phyloP scores from a whole-genome alignment of 805 yeast genomes.

The Nakazawaea sp. region DNA sequence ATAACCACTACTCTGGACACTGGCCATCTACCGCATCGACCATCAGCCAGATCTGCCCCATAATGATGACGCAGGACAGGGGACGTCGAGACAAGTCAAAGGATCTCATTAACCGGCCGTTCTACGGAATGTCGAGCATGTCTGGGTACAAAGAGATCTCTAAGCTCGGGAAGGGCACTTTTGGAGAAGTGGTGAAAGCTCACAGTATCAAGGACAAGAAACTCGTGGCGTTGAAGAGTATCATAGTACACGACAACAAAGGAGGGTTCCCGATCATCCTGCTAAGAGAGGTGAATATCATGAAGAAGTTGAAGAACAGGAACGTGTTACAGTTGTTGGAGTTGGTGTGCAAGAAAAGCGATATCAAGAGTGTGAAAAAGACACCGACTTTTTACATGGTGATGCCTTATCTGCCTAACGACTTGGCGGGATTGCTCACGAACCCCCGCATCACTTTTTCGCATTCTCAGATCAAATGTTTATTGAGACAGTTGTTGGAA shows the following conservation, averaged over 20 bases:
- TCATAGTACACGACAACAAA: conserved; percentile 69
- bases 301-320: conserved; percentile 60
- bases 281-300: conserved; percentile 79
- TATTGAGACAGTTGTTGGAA: conserved; percentile 67
- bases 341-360: conserved; percentile 52
- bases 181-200: conserved; percentile 60
- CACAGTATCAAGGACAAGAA: conserved; percentile 42
- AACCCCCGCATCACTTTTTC: conserved; percentile 61
- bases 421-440: conserved; percentile 81
- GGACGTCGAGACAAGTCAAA: not conserved
- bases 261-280: conserved; percentile 94
- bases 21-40: too few species aligned
- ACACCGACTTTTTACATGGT: conserved; percentile 66
- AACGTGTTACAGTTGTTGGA: conserved; percentile 76
- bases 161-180: conserved; percentile 77
- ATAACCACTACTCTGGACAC: too few species aligned
- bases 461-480: conserved; percentile 71
- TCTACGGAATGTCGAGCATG: conserved; percentile 23
- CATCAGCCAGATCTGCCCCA: too few species aligned
- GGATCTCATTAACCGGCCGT: not conserved
- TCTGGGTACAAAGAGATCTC: conserved; percentile 25
- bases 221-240: conserved; percentile 81
- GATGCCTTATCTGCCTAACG: conserved; percentile 88
- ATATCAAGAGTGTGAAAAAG: conserved; percentile 19
- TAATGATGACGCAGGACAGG: too few species aligned